Percentiles rank a stretch among this genome's conserved stretches.
Evolutionary conservation across 345 rosid genomes (phyloP).

Genomic region (Hibiscus trionum): DNA sequence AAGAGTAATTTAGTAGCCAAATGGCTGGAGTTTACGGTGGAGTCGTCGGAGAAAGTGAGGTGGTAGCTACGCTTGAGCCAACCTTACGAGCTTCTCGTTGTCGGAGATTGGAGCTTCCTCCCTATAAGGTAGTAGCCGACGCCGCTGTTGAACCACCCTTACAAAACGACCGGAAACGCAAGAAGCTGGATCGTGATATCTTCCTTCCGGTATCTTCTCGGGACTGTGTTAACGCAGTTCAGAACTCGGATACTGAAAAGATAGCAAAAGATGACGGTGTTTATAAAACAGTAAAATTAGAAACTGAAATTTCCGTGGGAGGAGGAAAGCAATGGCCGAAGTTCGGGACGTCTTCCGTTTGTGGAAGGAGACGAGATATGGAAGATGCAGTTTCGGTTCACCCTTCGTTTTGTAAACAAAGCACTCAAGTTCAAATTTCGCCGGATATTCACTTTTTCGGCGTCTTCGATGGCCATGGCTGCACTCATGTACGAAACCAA

Average conservation of each 20-base stretch:
- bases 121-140: slow-evolving; percentile 45
- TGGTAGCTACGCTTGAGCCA: slow-evolving; percentile 41
- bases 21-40: slow-evolving; percentile 83
- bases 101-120: slow-evolving; percentile 50
- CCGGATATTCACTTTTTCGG: slow-evolving; percentile 50
- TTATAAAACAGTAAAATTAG: slow-evolving; percentile 7
- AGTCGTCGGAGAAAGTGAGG: slow-evolving; percentile 57
- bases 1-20: neutral
- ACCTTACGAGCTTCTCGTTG: slow-evolving; percentile 42
- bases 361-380: slow-evolving; percentile 92
- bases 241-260: slow-evolving; percentile 2
- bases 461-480: slow-evolving; percentile 94
- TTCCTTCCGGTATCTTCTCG: neutral
- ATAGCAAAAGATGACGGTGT: neutral
- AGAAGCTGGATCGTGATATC: slow-evolving; percentile 21
- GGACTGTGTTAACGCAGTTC: slow-evolving; percentile 16
- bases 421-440: neutral
- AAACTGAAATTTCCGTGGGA: neutral
- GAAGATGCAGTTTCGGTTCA: slow-evolving; percentile 80
- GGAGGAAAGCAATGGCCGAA: slow-evolving; percentile 26
- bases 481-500: slow-evolving; percentile 63
- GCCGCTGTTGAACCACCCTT: slow-evolving; percentile 30
- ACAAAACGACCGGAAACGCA: slow-evolving; percentile 45
- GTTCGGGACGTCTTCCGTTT: slow-evolving; percentile 74
- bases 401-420: slow-evolving; percentile 26